Conservation (phyloP, 2,329 filamentous ascomycete species). For the Beauveria asiatica region DNA sequence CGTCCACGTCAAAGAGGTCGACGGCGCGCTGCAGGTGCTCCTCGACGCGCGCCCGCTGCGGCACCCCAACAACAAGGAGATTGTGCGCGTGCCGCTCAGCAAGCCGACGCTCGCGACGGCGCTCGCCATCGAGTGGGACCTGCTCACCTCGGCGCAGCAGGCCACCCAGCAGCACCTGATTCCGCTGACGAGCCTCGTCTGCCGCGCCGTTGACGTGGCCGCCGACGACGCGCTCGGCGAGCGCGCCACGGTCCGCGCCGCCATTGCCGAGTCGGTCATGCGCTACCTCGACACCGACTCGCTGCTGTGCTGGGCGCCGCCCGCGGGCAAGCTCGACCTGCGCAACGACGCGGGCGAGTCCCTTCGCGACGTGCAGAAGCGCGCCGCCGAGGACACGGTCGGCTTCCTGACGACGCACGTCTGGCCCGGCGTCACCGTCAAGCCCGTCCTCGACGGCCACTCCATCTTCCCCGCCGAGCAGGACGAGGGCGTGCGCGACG, state of each 20-base stretch:
- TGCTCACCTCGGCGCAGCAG: constrained; percentile 71
- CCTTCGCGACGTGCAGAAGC: constrained; percentile 65
- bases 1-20: constrained; percentile 59
- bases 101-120: constrained; percentile 79
- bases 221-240: constrained; percentile 47
- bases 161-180: constrained; percentile 81
- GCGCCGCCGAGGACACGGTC: constrained; percentile 61
- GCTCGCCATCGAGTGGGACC: constrained; percentile 90
- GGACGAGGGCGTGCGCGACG: constrained; percentile 62
- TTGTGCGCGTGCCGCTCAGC: constrained; percentile 61
- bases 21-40: constrained; percentile 53
- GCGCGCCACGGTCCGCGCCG: constrained; percentile 47
- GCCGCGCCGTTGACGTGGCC: constrained; percentile 74
- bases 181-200: constrained; percentile 76
- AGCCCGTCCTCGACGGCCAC: constrained; percentile 68
- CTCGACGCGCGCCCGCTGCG: constrained; percentile 75
- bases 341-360: constrained; percentile 43
- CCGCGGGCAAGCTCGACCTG: constrained; percentile 38
- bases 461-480: constrained; percentile 72
- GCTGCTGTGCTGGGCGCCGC: constrained; percentile 76
- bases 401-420: constrained; percentile 61
- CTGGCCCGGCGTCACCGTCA: constrained; percentile 76
- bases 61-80: constrained; percentile 61
- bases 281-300: constrained; percentile 89
- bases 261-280: constrained; percentile 62